Percentiles rank a stretch among this genome's conserved stretches.
Conservation (phyloP, 345 rosid genomes). For the Populus euphratica region DNA sequence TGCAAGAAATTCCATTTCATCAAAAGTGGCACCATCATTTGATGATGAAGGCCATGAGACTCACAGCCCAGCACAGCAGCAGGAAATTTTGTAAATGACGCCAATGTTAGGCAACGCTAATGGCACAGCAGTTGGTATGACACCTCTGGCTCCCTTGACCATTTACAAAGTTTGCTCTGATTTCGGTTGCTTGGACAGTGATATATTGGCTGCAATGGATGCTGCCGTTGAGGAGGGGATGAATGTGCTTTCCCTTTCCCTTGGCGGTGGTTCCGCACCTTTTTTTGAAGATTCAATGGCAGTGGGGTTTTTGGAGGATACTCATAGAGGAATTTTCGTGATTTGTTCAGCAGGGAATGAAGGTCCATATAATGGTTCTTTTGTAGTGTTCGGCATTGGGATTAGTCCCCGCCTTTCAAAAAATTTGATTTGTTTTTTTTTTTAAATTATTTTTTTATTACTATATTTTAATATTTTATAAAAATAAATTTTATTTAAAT, state of each 20-base stretch:
- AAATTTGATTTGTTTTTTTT: no score
- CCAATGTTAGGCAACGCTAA: slow-evolving; percentile 41
- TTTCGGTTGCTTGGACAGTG: slow-evolving; percentile 46
- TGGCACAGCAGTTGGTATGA: slow-evolving; percentile 50
- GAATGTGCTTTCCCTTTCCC: slow-evolving; percentile 53
- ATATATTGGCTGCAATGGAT: slow-evolving; percentile 58
- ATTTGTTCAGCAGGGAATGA: slow-evolving; percentile 36
- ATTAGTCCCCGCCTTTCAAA: no score
- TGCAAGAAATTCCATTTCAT: slow-evolving; percentile 17
- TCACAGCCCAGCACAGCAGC: slow-evolving; percentile 36
- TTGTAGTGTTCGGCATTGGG: no score
- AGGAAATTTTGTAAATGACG: slow-evolving; percentile 40
- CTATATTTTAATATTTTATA: no score
- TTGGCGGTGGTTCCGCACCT: slow-evolving; percentile 38
- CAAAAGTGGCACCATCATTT: neutral
- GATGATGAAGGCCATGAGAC: slow-evolving; percentile 31
- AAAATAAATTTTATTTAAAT: no score
- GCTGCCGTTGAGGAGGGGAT: slow-evolving; percentile 64
- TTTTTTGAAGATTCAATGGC: slow-evolving; percentile 26
- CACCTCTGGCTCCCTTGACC: slow-evolving; percentile 53
- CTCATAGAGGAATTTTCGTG: slow-evolving; percentile 31
- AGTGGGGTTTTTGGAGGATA: slow-evolving; percentile 28
- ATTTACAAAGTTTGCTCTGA: slow-evolving; percentile 60
- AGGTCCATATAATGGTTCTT: slow-evolving; percentile 21
- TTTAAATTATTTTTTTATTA: no score